phyloP scores from a whole-genome alignment of 768 basidiomycete genomes.

The Leccinum truebloodii region DNA sequence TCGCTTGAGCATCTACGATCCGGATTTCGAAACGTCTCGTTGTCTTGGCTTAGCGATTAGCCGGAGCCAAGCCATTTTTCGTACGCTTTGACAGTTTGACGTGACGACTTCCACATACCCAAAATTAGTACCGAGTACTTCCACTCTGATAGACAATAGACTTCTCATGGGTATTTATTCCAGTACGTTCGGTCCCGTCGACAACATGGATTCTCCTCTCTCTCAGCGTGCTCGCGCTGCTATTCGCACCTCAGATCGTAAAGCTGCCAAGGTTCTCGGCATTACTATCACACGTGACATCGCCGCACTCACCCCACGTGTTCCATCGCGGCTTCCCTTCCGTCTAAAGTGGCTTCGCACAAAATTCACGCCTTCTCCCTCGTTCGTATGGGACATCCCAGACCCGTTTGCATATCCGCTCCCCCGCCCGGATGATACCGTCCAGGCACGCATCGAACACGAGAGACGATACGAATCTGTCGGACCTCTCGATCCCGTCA shows the following conservation, averaged over 20 bases:
- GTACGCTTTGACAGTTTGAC: no score
- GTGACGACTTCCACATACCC: no score
- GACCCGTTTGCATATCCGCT: constrained; percentile 16
- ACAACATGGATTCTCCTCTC: neutral
- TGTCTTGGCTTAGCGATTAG: neutral
- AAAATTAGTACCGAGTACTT: no score
- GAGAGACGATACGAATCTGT: neutral
- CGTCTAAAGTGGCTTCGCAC: neutral
- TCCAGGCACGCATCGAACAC: constrained; percentile 1
- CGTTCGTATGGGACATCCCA: constrained; percentile 19
- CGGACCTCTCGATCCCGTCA: neutral
- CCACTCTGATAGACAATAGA: neutral
- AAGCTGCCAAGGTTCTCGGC: neutral
- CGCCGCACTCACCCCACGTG: neutral
- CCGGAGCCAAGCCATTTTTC: neutral
- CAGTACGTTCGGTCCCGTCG: neutral
- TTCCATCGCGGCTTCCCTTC: neutral
- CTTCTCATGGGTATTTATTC: neutral
- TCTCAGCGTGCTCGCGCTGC: neutral
- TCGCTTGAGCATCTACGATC: neutral
- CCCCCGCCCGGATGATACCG: neutral
- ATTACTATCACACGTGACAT: neutral
- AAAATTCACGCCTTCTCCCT: neutral
- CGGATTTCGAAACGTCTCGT: neutral
- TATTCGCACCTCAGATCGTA: neutral